A percentile compares a stretch with the other conserved stretches of the same genome.
Evolutionary conservation across 2,329 filamentous ascomycete genomes (phyloP).

Genomic region (Aureobasidium mangrovei): DNA sequence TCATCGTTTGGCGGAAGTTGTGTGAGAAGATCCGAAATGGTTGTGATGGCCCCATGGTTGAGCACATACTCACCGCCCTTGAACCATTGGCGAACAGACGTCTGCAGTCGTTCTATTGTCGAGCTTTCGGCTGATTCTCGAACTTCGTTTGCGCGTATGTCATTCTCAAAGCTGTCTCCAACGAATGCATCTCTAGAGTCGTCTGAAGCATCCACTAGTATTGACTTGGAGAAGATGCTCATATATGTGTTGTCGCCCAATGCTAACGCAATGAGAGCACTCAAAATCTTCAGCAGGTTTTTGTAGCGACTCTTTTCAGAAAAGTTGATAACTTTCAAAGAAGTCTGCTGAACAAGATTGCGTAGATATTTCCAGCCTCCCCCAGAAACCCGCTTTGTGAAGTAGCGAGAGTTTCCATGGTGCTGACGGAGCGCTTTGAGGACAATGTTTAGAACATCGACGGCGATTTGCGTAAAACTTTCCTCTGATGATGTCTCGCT

Average conservation of each 20-base stretch:
- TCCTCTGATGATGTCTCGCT: background rate
- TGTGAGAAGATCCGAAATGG: background rate
- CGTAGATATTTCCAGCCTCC: slow-evolving; percentile 74
- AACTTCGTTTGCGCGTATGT: no score
- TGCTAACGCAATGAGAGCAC: slow-evolving; percentile 69
- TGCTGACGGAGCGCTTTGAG: slow-evolving; percentile 69
- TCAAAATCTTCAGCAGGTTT: slow-evolving; percentile 22
- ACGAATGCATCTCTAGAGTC: background rate
- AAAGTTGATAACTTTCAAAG: background rate
- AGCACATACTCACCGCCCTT: background rate
- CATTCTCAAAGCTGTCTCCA: background rate
- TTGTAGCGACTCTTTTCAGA: background rate
- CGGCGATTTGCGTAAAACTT: background rate
- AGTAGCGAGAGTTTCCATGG: slow-evolving; percentile 80
- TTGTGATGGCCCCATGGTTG: slow-evolving; percentile 1
- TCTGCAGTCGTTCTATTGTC: background rate
- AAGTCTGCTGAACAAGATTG: slow-evolving; percentile 45
- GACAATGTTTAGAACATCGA: slow-evolving; percentile 57
- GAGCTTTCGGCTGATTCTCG: background rate
- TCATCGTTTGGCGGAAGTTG: no score
- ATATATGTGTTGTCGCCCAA: slow-evolving; percentile 54
- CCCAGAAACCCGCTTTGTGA: slow-evolving; percentile 63
- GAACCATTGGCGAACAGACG: background rate
- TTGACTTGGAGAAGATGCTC: background rate
- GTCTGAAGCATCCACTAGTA: background rate